Evolutionary conservation across 2,329 filamentous ascomycete genomes (phyloP).

Genomic region (Hysterium pulicare): DNA sequence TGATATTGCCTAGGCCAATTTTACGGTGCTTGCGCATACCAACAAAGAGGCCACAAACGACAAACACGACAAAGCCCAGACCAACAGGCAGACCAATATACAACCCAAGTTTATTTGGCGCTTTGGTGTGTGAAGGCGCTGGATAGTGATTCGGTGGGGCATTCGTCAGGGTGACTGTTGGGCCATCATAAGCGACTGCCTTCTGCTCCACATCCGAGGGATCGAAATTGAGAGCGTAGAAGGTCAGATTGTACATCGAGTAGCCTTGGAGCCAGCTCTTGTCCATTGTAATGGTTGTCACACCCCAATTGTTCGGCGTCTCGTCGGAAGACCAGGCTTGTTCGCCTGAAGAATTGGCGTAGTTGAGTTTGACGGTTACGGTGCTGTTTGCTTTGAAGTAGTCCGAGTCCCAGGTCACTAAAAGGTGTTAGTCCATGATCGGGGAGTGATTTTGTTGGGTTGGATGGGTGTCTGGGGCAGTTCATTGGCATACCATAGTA

Average conservation of each 20-base stretch:
- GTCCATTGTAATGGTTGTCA: constrained; percentile 36
- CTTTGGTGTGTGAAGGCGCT: constrained; percentile 19
- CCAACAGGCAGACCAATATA: constrained; percentile 42
- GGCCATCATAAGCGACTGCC: constrained; percentile 29
- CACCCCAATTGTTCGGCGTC: constrained; percentile 38
- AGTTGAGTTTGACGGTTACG: constrained; percentile 29
- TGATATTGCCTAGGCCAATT: constrained; percentile 36
- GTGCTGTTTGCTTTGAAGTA: constrained; percentile 21
- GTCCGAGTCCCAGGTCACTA: constrained; percentile 23
- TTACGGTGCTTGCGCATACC: constrained; percentile 41
- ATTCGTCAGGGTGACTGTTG: constrained; percentile 33
- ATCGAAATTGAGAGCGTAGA: constrained; percentile 31
- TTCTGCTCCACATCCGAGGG: constrained; percentile 17
- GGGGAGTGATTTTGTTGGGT: neutral
- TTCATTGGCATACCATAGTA: constrained; percentile 25
- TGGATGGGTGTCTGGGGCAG: neutral
- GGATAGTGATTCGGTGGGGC: constrained; percentile 34
- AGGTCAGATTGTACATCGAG: constrained; percentile 36
- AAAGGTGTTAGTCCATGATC: constrained; percentile 1
- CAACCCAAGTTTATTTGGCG: constrained; percentile 33
- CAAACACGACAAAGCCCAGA: constrained; percentile 34
- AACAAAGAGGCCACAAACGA: constrained; percentile 38
- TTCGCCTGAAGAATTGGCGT: constrained; percentile 28
- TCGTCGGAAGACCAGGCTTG: constrained; percentile 37
- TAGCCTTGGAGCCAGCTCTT: constrained; percentile 41